Evolutionary conservation across 495 filamentous ascomycete genomes (phyloP), one percentile per base, ranked within the genome.

Genomic region (Acidiella bohemica): DNA sequence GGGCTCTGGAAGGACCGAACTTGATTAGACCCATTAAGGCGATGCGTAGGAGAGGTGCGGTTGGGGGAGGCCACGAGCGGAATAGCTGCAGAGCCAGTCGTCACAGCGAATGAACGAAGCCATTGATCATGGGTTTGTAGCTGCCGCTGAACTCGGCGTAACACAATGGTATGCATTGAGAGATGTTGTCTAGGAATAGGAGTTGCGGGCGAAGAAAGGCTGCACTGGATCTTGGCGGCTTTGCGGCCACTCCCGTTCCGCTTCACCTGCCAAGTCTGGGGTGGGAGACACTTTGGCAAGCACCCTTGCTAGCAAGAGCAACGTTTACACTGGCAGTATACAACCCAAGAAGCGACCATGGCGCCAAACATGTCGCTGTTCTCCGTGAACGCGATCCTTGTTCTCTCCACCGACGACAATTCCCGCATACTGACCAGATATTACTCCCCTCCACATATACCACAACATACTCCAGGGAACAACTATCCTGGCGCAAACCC

Each of bases 361-460:
- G 53, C 67, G 7, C 63, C 70, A 19, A 70, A 68, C 47, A 76
- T 96, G 60, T 84, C 85, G 42, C 75, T 96, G 45, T 88, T 90
- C 67, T 82, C 84, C 42, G 78, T 95, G 53, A 87, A 87, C 59
- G 87, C 87, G 50, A 78, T 96, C 65, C 73, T 95, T 60, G 75
- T 93, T 57, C 80, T 95, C 64, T 81, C 76, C 52, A 76, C 80
- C 46, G 78, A 90, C 56, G 87, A 95, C 54, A 78, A 80, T 52
- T 80, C 80, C 44, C 78, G 90, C 52, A 81, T 97, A 65, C 84
- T 93, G 59, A 70, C 85, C 36, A 94, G 93, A 66, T 97, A 96
- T 73, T 97, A 90, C 72, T 80, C 70, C 42, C 71, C 84, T 35
- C 88, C 85, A 36, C 90, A 95, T 63, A 39, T 47, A 17, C 51